Evolutionary conservation across 2,329 filamentous ascomycete genomes (phyloP).

Genomic region (Chrysoporthe deuterocubensis): DNA sequence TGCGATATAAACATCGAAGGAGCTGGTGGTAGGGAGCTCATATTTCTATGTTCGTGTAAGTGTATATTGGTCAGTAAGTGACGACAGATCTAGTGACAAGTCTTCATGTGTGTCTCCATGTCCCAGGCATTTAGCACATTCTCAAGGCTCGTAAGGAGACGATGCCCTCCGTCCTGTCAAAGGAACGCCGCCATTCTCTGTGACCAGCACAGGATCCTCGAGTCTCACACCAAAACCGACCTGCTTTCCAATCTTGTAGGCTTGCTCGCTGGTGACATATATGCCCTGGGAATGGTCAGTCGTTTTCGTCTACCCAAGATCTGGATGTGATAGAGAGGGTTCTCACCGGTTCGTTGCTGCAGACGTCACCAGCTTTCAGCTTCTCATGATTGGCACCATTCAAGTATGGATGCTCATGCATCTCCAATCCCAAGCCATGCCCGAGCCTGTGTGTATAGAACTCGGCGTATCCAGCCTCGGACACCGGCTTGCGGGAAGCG

Average conservation of each 20-base stretch:
- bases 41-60: not conserved
- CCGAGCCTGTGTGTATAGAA: conserved; percentile 38
- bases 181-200: conserved; percentile 34
- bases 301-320: not conserved
- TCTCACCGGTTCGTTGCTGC: conserved; percentile 37
- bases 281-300: conserved; percentile 32
- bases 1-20: no score
- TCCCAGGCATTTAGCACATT: not conserved
- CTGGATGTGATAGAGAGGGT: not conserved
- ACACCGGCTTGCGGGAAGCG: conserved; percentile 34
- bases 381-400: conserved; percentile 38
- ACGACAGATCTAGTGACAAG: no score
- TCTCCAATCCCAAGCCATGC: conserved; percentile 37
- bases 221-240: conserved; percentile 36
- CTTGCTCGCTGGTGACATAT: conserved; percentile 38
- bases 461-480: conserved; percentile 33
- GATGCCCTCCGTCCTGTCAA: conserved; percentile 35
- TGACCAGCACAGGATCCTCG: conserved; percentile 38
- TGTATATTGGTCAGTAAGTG: no score
- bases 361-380: conserved; percentile 34
- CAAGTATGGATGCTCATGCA: conserved; percentile 38
- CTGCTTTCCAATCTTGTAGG: conserved; percentile 32
- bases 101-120: not conserved
- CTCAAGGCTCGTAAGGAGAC: conserved; percentile 36
- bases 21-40: no score